Evolutionary conservation across 2,329 filamentous ascomycete genomes (phyloP).

Genomic region (Xylaria sp.): DNA sequence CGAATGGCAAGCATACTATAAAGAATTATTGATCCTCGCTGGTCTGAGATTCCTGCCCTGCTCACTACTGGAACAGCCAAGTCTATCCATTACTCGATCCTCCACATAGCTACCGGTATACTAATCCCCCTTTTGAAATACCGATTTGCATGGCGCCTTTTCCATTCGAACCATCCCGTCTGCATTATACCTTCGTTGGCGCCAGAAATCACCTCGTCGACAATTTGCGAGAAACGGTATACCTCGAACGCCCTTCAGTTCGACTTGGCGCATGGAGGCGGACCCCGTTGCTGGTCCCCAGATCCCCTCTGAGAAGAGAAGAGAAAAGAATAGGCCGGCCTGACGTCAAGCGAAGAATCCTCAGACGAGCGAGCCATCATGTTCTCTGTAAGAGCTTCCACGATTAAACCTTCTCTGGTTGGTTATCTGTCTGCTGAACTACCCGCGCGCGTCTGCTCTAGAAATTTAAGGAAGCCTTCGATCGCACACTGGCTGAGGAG

Average conservation of each 20-base stretch:
- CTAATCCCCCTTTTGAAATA: not conserved
- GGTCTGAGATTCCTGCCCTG: too few species aligned
- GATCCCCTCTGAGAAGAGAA: slow-evolving; percentile 7
- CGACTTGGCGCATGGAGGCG: slow-evolving; percentile 26
- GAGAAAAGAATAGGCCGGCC: slow-evolving; percentile 7
- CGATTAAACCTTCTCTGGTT: not conserved
- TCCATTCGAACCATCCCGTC: not conserved
- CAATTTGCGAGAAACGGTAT: not conserved
- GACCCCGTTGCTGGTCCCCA: slow-evolving; percentile 1
- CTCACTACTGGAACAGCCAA: not conserved
- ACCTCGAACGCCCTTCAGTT: not conserved
- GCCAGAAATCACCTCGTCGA: too few species aligned
- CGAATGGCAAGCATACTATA: not conserved
- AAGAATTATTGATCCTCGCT: not conserved
- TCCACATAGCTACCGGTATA: not conserved
- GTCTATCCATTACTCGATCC: not conserved
- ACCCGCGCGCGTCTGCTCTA: slow-evolving; percentile 51
- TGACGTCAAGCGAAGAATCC: not conserved
- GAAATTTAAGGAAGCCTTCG: slow-evolving; percentile 86
- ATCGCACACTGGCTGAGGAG: slow-evolving; percentile 89
- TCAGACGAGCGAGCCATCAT: slow-evolving; percentile 39
- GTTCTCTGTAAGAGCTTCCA: slow-evolving; percentile 45
- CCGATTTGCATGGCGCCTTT: not conserved
- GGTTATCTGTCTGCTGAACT: slow-evolving; percentile 23
- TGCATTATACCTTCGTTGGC: not conserved